A percentile compares a stretch with the other conserved stretches of the same genome.
Conservation (phyloP, 1,284 basidiomycete genomes). For the Cryptococcus deneoformans region DNA sequence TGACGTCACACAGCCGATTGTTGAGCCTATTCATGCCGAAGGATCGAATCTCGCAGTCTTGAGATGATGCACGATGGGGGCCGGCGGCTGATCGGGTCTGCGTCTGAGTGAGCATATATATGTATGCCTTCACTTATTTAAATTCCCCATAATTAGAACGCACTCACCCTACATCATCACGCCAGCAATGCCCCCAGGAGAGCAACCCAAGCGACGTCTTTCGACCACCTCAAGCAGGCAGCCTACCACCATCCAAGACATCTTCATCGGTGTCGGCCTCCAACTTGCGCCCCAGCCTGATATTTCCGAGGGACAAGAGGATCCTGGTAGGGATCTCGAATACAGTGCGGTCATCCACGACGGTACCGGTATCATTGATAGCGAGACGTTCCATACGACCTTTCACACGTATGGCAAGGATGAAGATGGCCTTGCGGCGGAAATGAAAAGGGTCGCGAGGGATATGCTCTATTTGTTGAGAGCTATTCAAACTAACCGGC, state of each 20-base stretch:
- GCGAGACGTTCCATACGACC: slow-evolving; percentile 22
- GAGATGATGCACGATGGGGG: too few species aligned
- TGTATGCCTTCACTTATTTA: too few species aligned
- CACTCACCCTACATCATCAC: not conserved
- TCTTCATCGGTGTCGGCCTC: slow-evolving; percentile 36
- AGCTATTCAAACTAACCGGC: slow-evolving; percentile 22
- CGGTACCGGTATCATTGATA: slow-evolving; percentile 33
- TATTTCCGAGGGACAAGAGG: not conserved
- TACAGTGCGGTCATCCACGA: slow-evolving; percentile 34
- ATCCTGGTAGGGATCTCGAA: slow-evolving; percentile 24
- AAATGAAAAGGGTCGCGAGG: slow-evolving; percentile 24
- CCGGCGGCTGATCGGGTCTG: too few species aligned
- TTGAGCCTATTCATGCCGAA: too few species aligned
- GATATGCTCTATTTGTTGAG: slow-evolving; percentile 25
- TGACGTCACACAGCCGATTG: not conserved
- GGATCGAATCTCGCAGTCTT: too few species aligned
- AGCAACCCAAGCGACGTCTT: slow-evolving; percentile 10
- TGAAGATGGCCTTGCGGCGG: slow-evolving; percentile 18
- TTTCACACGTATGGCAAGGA: slow-evolving; percentile 14
- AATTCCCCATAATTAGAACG: not conserved
- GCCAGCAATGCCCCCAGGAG: slow-evolving; percentile 16
- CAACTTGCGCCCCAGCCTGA: slow-evolving; percentile 10
- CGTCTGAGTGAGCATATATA: too few species aligned
- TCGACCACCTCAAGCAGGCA: slow-evolving; percentile 22
- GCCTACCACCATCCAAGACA: slow-evolving; percentile 28